A percentile compares a stretch with the other conserved stretches of the same genome.
These are phyloP conservation scores for Calocybe cyanea DNA, from an alignment of 768 basidiomycete species.

Conservation along the genomic window DNA sequence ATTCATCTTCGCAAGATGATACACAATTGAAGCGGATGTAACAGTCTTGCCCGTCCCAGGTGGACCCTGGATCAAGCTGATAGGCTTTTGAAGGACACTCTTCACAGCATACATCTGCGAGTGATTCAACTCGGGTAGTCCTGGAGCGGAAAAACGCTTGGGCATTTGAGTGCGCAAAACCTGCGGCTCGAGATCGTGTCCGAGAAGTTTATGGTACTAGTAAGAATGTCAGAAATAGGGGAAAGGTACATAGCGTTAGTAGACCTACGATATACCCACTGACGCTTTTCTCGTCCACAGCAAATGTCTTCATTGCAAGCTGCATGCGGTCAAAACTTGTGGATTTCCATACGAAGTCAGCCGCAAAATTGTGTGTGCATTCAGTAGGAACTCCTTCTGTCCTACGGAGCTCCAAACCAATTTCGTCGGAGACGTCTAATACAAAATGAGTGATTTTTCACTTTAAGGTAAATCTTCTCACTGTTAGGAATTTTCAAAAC, in stretches of 20 bases:
- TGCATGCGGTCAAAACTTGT: constrained; percentile 99
- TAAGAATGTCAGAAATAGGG: constrained; percentile 2
- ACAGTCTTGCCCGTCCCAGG: constrained; percentile 99
- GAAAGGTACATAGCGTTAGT: neutral
- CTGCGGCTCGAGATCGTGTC: constrained; percentile 96
- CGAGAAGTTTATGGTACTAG: constrained; percentile 97
- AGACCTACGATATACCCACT: constrained; percentile 93
- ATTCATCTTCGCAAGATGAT: constrained; percentile 99
- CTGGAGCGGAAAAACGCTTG: constrained; percentile 95
- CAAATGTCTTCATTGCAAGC: constrained; percentile 99
- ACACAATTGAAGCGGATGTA: constrained; percentile 97
- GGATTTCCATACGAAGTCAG: constrained; percentile 99
- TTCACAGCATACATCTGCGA: constrained; percentile 99
- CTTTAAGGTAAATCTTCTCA: constrained; percentile 34
- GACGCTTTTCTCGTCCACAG: constrained; percentile 98
- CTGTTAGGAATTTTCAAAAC: constrained; percentile 99
- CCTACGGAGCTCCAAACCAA: constrained; percentile 86
- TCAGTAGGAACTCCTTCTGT: constrained; percentile 93
- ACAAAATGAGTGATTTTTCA: neutral
- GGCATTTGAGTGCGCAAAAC: constrained; percentile 90
- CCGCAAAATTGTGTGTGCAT: constrained; percentile 90
- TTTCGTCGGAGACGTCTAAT: constrained; percentile 96
- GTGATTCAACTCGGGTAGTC: constrained; percentile 96
- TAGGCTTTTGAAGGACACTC: constrained; percentile 95
- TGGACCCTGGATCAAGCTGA: constrained; percentile 96